These are phyloP conservation scores for Funneliformis geosporum DNA, from an alignment of 192 early-diverging fungal species.

Conservation along the genomic window DNA sequence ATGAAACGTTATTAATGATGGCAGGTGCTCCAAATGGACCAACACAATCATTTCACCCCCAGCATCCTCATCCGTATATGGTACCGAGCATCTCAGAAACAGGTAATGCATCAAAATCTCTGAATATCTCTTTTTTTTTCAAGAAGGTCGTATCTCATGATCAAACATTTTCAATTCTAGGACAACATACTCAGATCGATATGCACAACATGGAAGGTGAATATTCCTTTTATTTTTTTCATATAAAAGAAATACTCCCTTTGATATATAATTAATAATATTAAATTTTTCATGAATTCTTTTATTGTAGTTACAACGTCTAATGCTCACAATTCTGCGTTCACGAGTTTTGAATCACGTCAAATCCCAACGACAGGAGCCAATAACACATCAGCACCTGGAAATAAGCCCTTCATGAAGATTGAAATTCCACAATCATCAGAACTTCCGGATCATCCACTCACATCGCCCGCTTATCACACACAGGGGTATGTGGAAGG, in stretches of 20 bases:
- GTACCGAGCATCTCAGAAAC: slow-evolving; percentile 45
- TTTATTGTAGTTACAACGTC: slow-evolving; percentile 17
- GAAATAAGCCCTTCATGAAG: slow-evolving; percentile 17
- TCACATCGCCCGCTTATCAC: slow-evolving; percentile 26
- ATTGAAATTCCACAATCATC: slow-evolving; percentile 32
- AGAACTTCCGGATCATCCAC: slow-evolving; percentile 29
- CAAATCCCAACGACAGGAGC: neutral
- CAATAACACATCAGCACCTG: neutral
- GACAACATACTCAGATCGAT: slow-evolving; percentile 28
- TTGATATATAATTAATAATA: too few relatives aligned
- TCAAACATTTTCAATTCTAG: slow-evolving; percentile 28
- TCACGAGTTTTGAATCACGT: slow-evolving; percentile 35
- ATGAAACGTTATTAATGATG: slow-evolving; percentile 29
- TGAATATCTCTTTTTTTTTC: slow-evolving; percentile 34
- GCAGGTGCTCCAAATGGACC: slow-evolving; percentile 10
- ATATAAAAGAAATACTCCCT: too few relatives aligned
- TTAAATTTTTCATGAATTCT: neutral
- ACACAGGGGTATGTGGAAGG: slow-evolving; percentile 31
- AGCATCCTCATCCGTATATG: slow-evolving; percentile 42
- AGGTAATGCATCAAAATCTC: slow-evolving; percentile 40
- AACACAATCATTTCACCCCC: slow-evolving; percentile 29
- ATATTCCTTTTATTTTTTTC: neutral
- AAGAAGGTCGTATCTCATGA: slow-evolving; percentile 20
- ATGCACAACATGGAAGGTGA: slow-evolving; percentile 34
- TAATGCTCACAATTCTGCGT: slow-evolving; percentile 30